These are phyloP conservation scores for Tulasnella calospora DNA, from an alignment of 768 basidiomycete genomes.

Conservation along the genomic window DNA sequence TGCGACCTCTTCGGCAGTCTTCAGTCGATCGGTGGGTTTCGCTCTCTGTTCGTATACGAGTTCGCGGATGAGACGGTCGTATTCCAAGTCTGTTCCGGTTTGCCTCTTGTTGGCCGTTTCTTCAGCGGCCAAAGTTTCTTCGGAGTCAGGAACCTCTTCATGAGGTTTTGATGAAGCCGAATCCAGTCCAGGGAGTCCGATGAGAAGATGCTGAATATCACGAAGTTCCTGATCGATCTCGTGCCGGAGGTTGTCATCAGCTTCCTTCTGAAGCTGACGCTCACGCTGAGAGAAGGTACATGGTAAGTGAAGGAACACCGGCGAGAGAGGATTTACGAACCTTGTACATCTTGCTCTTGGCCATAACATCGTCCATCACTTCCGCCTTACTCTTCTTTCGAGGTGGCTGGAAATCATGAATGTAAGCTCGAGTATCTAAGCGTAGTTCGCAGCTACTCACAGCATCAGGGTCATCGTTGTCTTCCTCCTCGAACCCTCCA, in stretches of 20 bases:
- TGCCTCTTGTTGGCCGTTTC: not conserved
- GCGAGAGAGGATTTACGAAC: conserved; percentile 39
- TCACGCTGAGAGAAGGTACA: conserved; percentile 49
- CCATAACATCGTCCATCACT: conserved; percentile 96
- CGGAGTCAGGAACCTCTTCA: not conserved
- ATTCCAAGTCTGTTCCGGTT: conserved; percentile 51
- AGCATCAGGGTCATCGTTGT: conserved; percentile 49
- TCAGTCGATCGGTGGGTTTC: conserved; percentile 89
- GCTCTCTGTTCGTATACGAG: conserved; percentile 91
- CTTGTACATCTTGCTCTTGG: conserved; percentile 94
- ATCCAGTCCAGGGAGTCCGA: conserved; percentile 36
- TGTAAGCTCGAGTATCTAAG: conserved; percentile 15
- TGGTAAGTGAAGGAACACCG: not conserved
- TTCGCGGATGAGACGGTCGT: conserved; percentile 88
- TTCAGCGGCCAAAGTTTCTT: not conserved
- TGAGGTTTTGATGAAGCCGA: not conserved
- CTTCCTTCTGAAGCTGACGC: conserved; percentile 82
- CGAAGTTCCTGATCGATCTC: conserved; percentile 87
- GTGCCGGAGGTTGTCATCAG: conserved; percentile 78
- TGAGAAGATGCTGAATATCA: conserved; percentile 69
- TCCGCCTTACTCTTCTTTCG: conserved; percentile 90
- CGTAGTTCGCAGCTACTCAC: conserved; percentile 32
- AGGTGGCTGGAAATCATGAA: conserved; percentile 50
- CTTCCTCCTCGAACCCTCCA: conserved; percentile 75
- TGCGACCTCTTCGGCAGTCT: conserved; percentile 93